These are phyloP conservation scores for Pseudonitzschia delicatissima DNA, from an alignment of 108 stramenopile genomes.

Conservation along the genomic window DNA sequence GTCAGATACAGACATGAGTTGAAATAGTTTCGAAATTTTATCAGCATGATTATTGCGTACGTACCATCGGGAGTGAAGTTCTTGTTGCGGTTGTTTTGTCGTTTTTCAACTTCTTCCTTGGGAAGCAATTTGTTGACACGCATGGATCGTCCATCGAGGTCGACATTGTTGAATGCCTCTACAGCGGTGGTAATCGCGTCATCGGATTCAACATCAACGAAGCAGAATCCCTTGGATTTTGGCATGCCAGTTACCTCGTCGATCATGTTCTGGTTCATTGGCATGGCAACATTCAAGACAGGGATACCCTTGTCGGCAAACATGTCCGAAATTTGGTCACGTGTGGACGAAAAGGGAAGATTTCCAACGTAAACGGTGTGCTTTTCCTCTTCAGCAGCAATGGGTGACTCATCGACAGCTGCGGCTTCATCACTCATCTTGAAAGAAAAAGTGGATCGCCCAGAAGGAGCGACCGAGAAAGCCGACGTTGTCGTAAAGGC, in stretches of 20 bases:
- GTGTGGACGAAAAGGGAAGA: slow-evolving; percentile 25
- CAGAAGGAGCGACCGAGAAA: neutral
- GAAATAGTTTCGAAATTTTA: too few species aligned
- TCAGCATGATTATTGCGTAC: neutral
- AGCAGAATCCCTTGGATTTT: slow-evolving; percentile 69
- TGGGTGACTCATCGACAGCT: neutral
- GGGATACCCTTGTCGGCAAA: slow-evolving; percentile 3
- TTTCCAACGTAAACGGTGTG: slow-evolving; percentile 47
- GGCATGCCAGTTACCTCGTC: slow-evolving; percentile 1
- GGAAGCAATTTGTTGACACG: slow-evolving; percentile 65
- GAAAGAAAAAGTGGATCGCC: neutral
- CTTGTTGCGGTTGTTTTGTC: neutral
- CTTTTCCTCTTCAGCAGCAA: slow-evolving; percentile 11
- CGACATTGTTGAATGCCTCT: slow-evolving; percentile 45
- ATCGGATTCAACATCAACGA: slow-evolving; percentile 75
- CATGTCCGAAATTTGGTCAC: neutral
- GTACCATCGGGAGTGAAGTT: slow-evolving; percentile 12
- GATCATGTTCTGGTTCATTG: neutral
- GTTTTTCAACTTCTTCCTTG: slow-evolving; percentile 37
- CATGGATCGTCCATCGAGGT: slow-evolving; percentile 57
- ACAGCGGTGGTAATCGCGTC: slow-evolving; percentile 64
- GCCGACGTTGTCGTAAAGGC: neutral
- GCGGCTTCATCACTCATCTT: neutral
- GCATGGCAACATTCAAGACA: slow-evolving; percentile 7
- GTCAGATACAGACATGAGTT: too few species aligned